These are phyloP conservation scores for Thymus quinquecostatus DNA, from an alignment of 257 asterid genomes.

Conservation along the genomic window DNA sequence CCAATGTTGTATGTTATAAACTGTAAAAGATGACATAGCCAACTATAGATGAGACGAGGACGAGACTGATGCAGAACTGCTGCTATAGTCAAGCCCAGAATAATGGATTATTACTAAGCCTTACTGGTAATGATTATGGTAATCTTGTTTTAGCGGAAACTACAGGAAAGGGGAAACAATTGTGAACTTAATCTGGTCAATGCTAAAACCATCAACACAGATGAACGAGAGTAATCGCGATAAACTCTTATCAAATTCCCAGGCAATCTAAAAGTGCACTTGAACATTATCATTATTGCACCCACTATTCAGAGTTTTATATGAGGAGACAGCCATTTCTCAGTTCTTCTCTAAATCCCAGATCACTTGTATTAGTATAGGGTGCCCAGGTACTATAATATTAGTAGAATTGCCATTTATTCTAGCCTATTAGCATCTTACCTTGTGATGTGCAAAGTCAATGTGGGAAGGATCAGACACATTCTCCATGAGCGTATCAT, in stretches of 20 bases:
- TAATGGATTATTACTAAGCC: not conserved
- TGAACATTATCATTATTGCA: not conserved
- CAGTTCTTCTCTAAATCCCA: not conserved
- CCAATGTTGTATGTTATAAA: not conserved
- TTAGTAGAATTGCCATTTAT: not conserved
- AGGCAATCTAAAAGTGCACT: not conserved
- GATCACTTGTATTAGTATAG: not conserved
- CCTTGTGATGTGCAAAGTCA: conserved; percentile 99
- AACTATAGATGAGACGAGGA: not conserved
- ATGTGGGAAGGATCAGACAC: conserved; percentile 99
- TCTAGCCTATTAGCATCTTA: conserved; percentile 16
- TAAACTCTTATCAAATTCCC: not conserved
- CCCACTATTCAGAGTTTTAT: too few relatives aligned
- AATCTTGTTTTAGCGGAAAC: not conserved
- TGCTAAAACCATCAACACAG: not conserved
- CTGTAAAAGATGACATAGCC: not conserved
- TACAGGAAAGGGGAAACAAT: not conserved
- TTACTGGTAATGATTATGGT: not conserved
- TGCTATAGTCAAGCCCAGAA: not conserved
- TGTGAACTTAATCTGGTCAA: not conserved
- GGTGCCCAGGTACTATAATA: not conserved
- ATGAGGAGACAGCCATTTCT: too few relatives aligned
- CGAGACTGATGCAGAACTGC: not conserved
- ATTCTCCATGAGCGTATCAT: conserved; percentile 98
- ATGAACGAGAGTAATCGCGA: not conserved